These are phyloP conservation scores for Bondarzewia mesenterica DNA, from an alignment of 1,284 basidiomycete genomes.

Conservation along the genomic window DNA sequence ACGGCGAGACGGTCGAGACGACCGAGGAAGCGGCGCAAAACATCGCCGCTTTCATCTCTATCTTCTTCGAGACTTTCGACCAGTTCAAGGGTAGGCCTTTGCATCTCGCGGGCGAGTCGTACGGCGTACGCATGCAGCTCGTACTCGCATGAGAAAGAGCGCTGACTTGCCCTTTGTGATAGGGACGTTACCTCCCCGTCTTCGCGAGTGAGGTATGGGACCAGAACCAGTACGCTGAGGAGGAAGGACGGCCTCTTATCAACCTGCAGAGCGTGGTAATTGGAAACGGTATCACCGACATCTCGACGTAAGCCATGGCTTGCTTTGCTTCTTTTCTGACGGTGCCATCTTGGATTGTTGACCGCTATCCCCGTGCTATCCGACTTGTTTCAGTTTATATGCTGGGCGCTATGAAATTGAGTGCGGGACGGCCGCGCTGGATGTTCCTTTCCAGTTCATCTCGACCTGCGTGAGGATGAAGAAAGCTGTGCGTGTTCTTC, in stretches of 20 bases:
- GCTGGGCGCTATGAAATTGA: slow-evolving; percentile 57
- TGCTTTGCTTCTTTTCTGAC: background rate
- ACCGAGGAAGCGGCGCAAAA: slow-evolving; percentile 71
- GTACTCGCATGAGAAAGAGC: slow-evolving; percentile 24
- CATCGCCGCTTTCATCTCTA: slow-evolving; percentile 61
- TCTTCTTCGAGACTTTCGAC: slow-evolving; percentile 72
- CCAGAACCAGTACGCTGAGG: slow-evolving; percentile 51
- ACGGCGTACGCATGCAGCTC: slow-evolving; percentile 34
- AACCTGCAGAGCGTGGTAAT: slow-evolving; percentile 63
- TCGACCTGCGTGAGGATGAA: slow-evolving; percentile 54
- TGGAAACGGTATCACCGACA: slow-evolving; percentile 57
- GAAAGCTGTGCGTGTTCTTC: slow-evolving; percentile 35
- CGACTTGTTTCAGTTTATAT: slow-evolving; percentile 36
- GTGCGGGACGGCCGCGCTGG: slow-evolving; percentile 46
- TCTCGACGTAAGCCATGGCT: slow-evolving; percentile 38
- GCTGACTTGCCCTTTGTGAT: slow-evolving; percentile 15
- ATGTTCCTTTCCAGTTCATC: slow-evolving; percentile 51
- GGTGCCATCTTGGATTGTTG: background rate
- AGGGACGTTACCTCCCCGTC: slow-evolving; percentile 75
- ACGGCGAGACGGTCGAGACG: slow-evolving; percentile 47
- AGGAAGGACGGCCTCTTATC: slow-evolving; percentile 50
- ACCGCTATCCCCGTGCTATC: background rate
- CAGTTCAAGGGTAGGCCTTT: slow-evolving; percentile 57
- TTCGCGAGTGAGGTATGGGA: slow-evolving; percentile 78
- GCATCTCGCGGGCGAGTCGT: slow-evolving; percentile 68